Conservation (phyloP, 441 rosid species). For the Kokia cookei region DNA sequence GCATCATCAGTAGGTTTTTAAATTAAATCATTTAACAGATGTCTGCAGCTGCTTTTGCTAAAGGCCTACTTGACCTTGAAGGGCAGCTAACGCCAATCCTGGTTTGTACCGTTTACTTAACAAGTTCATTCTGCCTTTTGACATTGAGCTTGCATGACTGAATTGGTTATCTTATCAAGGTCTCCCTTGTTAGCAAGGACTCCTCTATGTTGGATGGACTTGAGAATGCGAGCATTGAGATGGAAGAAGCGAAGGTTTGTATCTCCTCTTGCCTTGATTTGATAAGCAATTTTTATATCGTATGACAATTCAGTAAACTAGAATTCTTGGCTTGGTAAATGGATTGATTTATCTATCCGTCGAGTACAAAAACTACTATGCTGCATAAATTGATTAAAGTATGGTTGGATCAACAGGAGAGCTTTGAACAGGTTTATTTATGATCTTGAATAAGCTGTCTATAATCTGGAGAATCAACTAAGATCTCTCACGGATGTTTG, state of each 20-base stretch:
- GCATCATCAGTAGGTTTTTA: neutral
- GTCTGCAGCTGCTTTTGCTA: conserved; percentile 99
- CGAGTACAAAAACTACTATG: neutral
- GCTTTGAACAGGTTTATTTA: neutral
- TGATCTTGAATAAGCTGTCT: neutral
- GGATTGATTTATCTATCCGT: neutral
- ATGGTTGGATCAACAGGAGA: neutral
- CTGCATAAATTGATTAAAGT: neutral
- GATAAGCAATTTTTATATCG: neutral
- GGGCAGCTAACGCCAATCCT: conserved; percentile 98
- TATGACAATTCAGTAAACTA: neutral
- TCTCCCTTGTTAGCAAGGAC: conserved; percentile 99
- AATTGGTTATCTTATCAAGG: conserved; percentile 37
- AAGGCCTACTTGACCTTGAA: conserved; percentile 99
- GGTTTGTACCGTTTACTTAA: conserved; percentile 42
- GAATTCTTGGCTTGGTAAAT: neutral
- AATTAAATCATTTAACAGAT: conserved; percentile 39
- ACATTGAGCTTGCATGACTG: conserved; percentile 6
- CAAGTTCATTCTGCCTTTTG: conserved; percentile 13
- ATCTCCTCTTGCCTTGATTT: conserved; percentile 14
- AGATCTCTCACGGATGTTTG: neutral
- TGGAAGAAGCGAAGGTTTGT: conserved; percentile 97
- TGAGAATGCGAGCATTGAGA: conserved; percentile 91
- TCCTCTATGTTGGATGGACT: conserved; percentile 99
- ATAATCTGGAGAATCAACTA: neutral